Evolutionary conservation across 2,329 filamentous ascomycete species (phyloP).

Genomic region (Paraphaeosphaeria minitans): DNA sequence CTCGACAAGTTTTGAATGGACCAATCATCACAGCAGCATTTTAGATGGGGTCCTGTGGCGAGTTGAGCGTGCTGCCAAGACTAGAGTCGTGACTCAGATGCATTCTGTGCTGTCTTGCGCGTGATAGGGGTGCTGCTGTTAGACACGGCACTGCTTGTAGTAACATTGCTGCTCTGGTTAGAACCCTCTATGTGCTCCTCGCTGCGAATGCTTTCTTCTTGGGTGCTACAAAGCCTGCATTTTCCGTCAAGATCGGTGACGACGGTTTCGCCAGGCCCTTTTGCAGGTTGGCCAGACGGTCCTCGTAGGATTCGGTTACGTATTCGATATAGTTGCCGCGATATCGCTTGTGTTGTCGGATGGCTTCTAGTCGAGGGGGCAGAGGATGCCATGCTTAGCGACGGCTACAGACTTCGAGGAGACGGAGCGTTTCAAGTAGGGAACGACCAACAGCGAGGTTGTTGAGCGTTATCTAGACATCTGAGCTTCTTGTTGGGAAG

Average conservation of each 20-base stretch:
- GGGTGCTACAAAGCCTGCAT: slow-evolving; percentile 9
- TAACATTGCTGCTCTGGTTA: background rate
- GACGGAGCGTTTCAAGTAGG: slow-evolving; percentile 36
- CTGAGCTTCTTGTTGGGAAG: slow-evolving; percentile 9
- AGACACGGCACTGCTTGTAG: background rate
- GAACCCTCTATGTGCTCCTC: background rate
- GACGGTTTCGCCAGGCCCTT: slow-evolving; percentile 27
- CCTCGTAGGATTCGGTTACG: slow-evolving; percentile 34
- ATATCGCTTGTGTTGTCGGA: slow-evolving; percentile 21
- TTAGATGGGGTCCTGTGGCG: no score
- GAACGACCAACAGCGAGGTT: slow-evolving; percentile 37
- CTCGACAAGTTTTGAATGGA: no score
- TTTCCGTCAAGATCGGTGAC: slow-evolving; percentile 30
- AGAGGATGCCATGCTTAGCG: slow-evolving; percentile 36
- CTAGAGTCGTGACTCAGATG: background rate
- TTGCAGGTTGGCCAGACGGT: slow-evolving; percentile 31
- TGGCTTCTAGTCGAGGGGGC: slow-evolving; percentile 39
- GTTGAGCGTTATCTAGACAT: slow-evolving; percentile 31
- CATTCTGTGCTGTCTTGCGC: background rate
- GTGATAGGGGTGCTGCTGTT: background rate
- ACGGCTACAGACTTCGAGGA: slow-evolving; percentile 39
- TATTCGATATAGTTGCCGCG: slow-evolving; percentile 33
- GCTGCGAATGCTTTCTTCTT: background rate
- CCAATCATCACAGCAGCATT: no score
- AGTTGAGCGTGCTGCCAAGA: background rate